Base-by-base conservation (phyloP, 2,329 filamentous ascomycete species). In the Fusarium nygamai region DNA sequence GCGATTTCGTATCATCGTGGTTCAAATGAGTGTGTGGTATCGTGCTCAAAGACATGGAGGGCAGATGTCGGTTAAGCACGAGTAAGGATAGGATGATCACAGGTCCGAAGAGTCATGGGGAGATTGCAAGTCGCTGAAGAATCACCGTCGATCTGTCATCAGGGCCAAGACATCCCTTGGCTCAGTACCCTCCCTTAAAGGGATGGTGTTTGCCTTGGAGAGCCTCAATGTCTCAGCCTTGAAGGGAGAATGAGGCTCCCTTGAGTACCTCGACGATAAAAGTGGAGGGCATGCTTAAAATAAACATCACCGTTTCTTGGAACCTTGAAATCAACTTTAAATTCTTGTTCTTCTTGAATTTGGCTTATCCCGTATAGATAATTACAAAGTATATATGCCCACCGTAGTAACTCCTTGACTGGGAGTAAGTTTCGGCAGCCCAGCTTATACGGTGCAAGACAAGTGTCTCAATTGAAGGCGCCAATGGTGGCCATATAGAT, bases 1-100 rank as follows among this genome's bases (percentile, higher is more conserved):
- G 22, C 6, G 48, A 33, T 17, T 44, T 20, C 12, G 50, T 44
- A 62, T 56, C 64, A 22, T 62, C 36, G 33, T 69, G 56, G 14
- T 48, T 27, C 34, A 47, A 44, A 22, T 56, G 31, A n/a, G 19
- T 56, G 16, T 39, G 36, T 50, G 54, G 4, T 62, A 44, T 29
- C 24, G 22, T 39, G 27, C 54, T 54, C 20, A 68, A 53, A 38
- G 64, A 48, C 65, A 68, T 68, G 22, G 20, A 53, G 58, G 33
- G 43, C 33, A 46, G 19, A 46, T 54, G 34, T 50, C 24, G 2
- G 3, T 19, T 41, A 13, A 31, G 27, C 39, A 24, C 11, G 11
- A 65, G 34, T 41, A 27, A 36, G 31, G 36, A 58, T 14, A 34
- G 38, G 31, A 46, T 46, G 27, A 59, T 47, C 56, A 46, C n/a